Conservation (phyloP, 1,139 yeast genomes). For the Lodderomyces margitis region DNA sequence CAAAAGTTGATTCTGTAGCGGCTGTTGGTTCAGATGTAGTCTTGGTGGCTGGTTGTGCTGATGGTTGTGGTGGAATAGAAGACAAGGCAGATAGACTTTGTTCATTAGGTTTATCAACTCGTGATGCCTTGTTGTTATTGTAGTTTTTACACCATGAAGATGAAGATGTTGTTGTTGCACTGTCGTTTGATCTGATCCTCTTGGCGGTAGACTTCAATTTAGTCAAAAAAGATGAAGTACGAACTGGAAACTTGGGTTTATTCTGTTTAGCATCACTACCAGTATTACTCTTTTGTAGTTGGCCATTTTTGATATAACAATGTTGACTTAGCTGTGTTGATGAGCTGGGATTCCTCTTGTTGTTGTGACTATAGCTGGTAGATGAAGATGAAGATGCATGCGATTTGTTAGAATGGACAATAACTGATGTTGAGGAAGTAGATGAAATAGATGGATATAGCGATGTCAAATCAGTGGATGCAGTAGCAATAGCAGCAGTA, state of each 20-base stretch:
- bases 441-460: conserved; percentile 1
- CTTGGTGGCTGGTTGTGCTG: not conserved
- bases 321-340: not conserved
- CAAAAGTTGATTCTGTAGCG: not conserved
- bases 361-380: no score
- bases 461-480: not conserved
- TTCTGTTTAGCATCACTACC: not conserved
- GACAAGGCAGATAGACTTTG: not conserved
- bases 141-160: not conserved
- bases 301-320: not conserved
- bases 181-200: conserved; percentile 1
- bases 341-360: not conserved
- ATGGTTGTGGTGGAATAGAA: not conserved
- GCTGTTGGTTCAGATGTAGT: not conserved
- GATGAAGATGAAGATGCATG: not conserved
- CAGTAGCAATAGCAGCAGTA: not conserved
- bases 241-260: not conserved
- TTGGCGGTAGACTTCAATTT: not conserved
- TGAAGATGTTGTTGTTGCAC: not conserved
- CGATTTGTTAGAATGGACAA: not conserved
- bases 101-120: not conserved
- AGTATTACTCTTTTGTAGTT: not conserved
- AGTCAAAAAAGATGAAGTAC: not conserved
- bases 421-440: not conserved
- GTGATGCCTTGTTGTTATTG: not conserved